Evolutionary conservation across 768 basidiomycete species (phyloP), one percentile per base, ranked within the genome.

Genomic region (Trametes maxima): DNA sequence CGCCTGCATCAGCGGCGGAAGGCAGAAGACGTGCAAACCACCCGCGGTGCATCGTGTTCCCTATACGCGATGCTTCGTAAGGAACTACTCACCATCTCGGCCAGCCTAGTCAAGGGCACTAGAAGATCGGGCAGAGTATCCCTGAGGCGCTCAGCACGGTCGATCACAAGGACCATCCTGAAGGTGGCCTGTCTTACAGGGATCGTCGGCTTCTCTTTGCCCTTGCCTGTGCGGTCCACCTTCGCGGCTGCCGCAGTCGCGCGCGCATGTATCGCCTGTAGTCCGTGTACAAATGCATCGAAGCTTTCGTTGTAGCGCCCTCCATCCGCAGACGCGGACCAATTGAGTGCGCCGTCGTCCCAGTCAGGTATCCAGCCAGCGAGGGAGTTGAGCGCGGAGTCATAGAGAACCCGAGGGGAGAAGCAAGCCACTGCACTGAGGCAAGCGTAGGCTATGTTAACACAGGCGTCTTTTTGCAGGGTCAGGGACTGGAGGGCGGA

Each of bases 261-360:
- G n/a, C 39, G 42, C 14, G 36, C 44, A 24, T 45, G 21, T 22
- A 67, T 57, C 19, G 79, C 74, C 40, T 78, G 73, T 54, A 92
- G 69, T 0, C 89, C 89, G 61, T 88, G 87, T n/a, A 90, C 60
- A 65, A 92, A 92, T 13, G 78, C 76, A 57, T 91, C 90, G 22
- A 91, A 68, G 58, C 76, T 86, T 36, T 88, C 86, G 67, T 86
- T 90, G 76, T 80, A 88, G 59, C 82, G 68, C 52, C 78, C 69
- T 5, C 75, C 76, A 5, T 74, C 69, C 14, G 51, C 14, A 1
- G 50, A 19, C 10, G 64, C 69, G 0, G 70, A 68, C 89, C 88
- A 90, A 57, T 85, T 85, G 24, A 71, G 72, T 62, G 86, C 87
- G 14, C 86, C 88, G 6, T 81, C 74, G 22, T 80, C 78, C 89